Percentiles rank a stretch among this genome's conserved stretches.
phyloP scores from a whole-genome alignment of 2,329 filamentous ascomycete genomes.

The Aspergillus novofumigatus region DNA sequence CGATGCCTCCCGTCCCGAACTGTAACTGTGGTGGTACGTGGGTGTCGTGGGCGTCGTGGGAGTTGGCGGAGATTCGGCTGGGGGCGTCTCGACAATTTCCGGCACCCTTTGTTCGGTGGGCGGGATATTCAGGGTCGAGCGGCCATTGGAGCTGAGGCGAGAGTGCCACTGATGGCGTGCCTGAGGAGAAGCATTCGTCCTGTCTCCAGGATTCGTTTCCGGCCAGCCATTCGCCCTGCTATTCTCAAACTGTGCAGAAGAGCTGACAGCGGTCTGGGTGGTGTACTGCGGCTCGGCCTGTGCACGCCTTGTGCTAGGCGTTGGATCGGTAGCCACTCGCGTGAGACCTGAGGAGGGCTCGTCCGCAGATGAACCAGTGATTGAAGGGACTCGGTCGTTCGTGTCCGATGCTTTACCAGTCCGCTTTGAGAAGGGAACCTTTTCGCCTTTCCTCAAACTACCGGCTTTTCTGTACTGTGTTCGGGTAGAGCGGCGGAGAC shows the following conservation, averaged over 20 bases:
- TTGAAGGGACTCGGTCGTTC: slow-evolving; percentile 49
- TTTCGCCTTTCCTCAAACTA: slow-evolving; percentile 75
- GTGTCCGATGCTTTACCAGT: slow-evolving; percentile 60
- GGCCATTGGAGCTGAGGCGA: slow-evolving; percentile 52
- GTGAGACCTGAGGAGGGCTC: slow-evolving; percentile 30
- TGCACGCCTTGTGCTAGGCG: slow-evolving; percentile 31
- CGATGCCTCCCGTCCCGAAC: slow-evolving; percentile 52
- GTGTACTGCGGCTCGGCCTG: slow-evolving; percentile 42
- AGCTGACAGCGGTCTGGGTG: slow-evolving; percentile 25
- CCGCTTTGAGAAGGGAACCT: slow-evolving; percentile 70
- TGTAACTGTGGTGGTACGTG: slow-evolving; percentile 31
- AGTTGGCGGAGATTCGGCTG: slow-evolving; percentile 39
- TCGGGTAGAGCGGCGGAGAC: slow-evolving; percentile 80
- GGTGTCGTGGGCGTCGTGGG: slow-evolving; percentile 14
- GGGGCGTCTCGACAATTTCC: slow-evolving; percentile 61
- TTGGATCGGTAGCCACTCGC: slow-evolving; percentile 35
- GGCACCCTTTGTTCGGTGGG: slow-evolving; percentile 48
- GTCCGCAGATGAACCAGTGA: slow-evolving; percentile 30
- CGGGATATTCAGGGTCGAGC: slow-evolving; percentile 51
- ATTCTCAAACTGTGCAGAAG: slow-evolving; percentile 22
- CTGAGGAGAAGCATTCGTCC: slow-evolving; percentile 33
- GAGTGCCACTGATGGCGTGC: slow-evolving; percentile 50
- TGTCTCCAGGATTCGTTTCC: slow-evolving; percentile 26
- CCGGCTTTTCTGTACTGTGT: slow-evolving; percentile 82
- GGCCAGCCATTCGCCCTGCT: slow-evolving; percentile 16